A percentile compares a stretch with the other conserved stretches of the same genome.
Conservation (phyloP, 164 flowering plant genomes). For the Amborella trichopoda region DNA sequence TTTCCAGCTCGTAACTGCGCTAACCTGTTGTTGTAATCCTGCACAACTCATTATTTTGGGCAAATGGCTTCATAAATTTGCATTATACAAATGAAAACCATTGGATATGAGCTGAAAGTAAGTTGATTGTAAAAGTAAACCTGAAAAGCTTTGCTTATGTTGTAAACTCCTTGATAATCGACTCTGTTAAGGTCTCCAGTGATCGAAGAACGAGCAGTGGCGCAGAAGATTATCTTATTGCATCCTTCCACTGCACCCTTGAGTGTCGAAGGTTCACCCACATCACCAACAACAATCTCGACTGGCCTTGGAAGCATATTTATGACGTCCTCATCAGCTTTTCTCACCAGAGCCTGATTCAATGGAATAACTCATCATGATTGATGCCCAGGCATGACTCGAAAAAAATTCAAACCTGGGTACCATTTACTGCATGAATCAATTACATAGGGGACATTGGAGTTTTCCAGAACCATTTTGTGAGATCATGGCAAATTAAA, state of each 20-base stretch:
- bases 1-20: constrained; percentile 91
- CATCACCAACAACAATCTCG: constrained; percentile 81
- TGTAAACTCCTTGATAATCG: constrained; percentile 77
- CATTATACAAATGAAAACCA: background rate
- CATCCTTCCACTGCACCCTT: constrained; percentile 69
- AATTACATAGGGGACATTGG: too few species aligned
- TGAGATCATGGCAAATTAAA: too few species aligned
- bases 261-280: constrained; percentile 73
- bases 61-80: background rate
- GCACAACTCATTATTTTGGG: constrained; percentile 6
- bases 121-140: constrained; percentile 16
- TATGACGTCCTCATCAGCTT: constrained; percentile 48
- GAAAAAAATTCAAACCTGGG: too few species aligned
- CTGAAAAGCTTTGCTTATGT: constrained; percentile 87
- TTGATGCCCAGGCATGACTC: too few species aligned
- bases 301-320: constrained; percentile 89
- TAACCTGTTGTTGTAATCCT: constrained; percentile 85
- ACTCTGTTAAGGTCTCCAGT: constrained; percentile 90
- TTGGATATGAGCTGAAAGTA: background rate
- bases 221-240: constrained; percentile 89
- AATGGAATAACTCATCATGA: too few species aligned
- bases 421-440: too few species aligned
- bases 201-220: constrained; percentile 91
- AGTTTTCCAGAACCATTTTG: too few species aligned
- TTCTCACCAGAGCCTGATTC: constrained; percentile 84